Conservation (phyloP, 768 basidiomycete genomes). For the Auricularia auricula-judae region DNA sequence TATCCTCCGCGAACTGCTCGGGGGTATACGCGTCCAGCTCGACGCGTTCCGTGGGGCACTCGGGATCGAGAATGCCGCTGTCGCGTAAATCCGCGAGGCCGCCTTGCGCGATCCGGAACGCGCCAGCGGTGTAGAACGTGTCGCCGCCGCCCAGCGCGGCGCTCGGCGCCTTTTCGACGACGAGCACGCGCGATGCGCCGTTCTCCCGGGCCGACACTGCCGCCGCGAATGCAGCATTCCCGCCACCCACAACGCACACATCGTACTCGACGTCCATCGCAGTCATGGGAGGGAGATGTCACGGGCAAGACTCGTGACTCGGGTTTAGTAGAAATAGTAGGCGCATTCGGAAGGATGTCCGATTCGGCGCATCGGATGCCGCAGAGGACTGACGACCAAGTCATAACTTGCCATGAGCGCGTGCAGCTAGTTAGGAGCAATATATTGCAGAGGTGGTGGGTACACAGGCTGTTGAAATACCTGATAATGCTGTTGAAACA, state of each 20-base stretch:
- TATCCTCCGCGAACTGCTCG: slow-evolving; percentile 43
- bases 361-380: background rate
- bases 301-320: background rate
- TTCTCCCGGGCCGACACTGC: slow-evolving; percentile 49
- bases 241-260: slow-evolving; percentile 54
- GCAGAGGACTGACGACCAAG: no score
- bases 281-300: background rate
- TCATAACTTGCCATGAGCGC: no score
- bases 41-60: slow-evolving; percentile 25
- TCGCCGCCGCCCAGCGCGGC: slow-evolving; percentile 58
- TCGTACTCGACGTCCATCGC: slow-evolving; percentile 20
- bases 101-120: slow-evolving; percentile 49
- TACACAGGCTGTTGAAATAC: background rate
- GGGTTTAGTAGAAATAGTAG: no score
- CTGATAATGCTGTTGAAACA: background rate
- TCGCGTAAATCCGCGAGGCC: slow-evolving; percentile 51
- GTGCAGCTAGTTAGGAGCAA: no score
- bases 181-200: slow-evolving; percentile 46
- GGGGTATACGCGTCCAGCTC: slow-evolving; percentile 38
- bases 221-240: slow-evolving; percentile 57
- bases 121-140: slow-evolving; percentile 63
- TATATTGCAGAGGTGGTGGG: no score
- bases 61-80: slow-evolving; percentile 34
- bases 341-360: background rate
- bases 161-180: slow-evolving; percentile 52